Evolutionary conservation across 1,284 basidiomycete species (phyloP).

Genomic region (Apiotrichum gracile): DNA sequence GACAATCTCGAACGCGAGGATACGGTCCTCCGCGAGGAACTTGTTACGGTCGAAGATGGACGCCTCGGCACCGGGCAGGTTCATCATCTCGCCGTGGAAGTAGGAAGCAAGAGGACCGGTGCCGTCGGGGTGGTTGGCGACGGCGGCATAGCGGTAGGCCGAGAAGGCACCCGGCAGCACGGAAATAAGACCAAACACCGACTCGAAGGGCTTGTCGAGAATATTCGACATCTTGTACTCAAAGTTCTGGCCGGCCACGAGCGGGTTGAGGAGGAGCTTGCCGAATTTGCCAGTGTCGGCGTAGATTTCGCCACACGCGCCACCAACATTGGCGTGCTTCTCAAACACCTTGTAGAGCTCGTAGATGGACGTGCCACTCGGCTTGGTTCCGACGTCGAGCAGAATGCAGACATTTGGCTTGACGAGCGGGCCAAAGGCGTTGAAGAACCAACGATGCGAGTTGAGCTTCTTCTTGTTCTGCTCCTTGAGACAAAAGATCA

Average conservation of each 20-base stretch:
- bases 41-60: conserved; percentile 65
- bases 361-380: conserved; percentile 87
- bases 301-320: conserved; percentile 90
- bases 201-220: conserved; percentile 86
- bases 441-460: conserved; percentile 95
- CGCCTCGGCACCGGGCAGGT: conserved; percentile 41
- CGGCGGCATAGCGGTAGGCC: conserved; percentile 80
- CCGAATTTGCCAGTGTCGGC: conserved; percentile 73
- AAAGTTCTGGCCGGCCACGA: conserved; percentile 87
- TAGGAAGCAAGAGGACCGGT: conserved; percentile 83
- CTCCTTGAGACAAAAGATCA: conserved; percentile 85
- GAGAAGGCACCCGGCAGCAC: conserved; percentile 83
- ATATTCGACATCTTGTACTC: conserved; percentile 80
- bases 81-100: conserved; percentile 88
- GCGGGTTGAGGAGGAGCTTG: conserved; percentile 72
- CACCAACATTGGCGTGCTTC: conserved; percentile 80
- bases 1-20: conserved; percentile 43
- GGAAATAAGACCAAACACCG: conserved; percentile 84
- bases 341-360: conserved; percentile 71
- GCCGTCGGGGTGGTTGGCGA: conserved; percentile 72
- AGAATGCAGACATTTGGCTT: conserved; percentile 63
- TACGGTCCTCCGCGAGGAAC: conserved; percentile 65
- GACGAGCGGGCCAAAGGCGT: conserved; percentile 54
- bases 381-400: conserved; percentile 90
- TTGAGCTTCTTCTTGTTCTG: conserved; percentile 94